Conservation (phyloP, 305 asterid genomes). For the Petunia hybrid region DNA sequence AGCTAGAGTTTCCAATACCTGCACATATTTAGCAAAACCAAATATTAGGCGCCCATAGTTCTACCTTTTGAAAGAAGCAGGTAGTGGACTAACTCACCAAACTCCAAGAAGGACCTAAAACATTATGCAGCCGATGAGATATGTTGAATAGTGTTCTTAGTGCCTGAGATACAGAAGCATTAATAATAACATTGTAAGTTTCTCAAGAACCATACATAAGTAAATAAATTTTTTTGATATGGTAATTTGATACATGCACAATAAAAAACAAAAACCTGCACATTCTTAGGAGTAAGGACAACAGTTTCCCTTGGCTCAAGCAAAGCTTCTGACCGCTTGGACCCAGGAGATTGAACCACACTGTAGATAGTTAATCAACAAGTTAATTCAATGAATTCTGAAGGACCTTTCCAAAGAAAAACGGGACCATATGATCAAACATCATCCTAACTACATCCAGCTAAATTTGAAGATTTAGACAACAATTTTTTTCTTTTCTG, state of each 20-base stretch:
- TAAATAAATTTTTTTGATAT: not conserved
- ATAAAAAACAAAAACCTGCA: slow-evolving; percentile 68
- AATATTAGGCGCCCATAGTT: slow-evolving; percentile 23
- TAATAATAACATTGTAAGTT: slow-evolving; percentile 10
- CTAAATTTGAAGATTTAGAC: slow-evolving; percentile 15
- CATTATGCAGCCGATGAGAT: slow-evolving; percentile 93
- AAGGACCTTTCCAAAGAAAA: not conserved
- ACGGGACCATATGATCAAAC: not conserved
- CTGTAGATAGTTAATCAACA: slow-evolving; percentile 53
- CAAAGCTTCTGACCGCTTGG: slow-evolving; percentile 73
- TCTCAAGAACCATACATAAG: slow-evolving; percentile 2
- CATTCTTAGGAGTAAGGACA: slow-evolving; percentile 95
- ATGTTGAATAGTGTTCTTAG: slow-evolving; percentile 96
- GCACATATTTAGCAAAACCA: slow-evolving; percentile 39
- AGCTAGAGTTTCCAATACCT: slow-evolving; percentile 97
- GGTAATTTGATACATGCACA: not conserved
- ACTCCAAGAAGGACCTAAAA: slow-evolving; percentile 99
- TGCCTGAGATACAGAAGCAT: slow-evolving; percentile 58
- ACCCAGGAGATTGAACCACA: slow-evolving; percentile 70
- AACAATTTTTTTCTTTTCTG: not conserved
- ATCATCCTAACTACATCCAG: not conserved
- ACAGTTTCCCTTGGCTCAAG: slow-evolving; percentile 84
- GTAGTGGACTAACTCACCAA: slow-evolving; percentile 63
- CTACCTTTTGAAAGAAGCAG: slow-evolving; percentile 29
- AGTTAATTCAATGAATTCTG: slow-evolving; percentile 13